Base-by-base conservation (phyloP, 2,329 filamentous ascomycete species). In the Colletotrichum lini region DNA sequence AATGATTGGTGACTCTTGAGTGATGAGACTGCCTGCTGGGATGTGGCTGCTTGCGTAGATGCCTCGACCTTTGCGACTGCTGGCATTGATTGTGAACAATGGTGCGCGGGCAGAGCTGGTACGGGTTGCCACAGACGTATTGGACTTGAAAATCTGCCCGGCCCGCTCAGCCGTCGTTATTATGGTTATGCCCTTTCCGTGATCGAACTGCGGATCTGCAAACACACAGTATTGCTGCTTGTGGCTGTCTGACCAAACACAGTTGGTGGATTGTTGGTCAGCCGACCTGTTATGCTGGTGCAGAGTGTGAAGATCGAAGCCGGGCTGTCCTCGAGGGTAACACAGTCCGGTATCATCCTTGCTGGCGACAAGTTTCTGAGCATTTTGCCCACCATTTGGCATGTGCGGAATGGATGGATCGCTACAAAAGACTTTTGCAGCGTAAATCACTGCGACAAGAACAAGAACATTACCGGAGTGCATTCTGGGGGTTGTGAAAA, bases 141-240 rank as follows among this genome's bases (percentile, higher is more conserved):
- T 49, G 3, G 49, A 40, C 26, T 67, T 47, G 40, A 54, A n/a
- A 23, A 54, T 54, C 26, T 47, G 40, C n/a, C 15, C n/a, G 4
- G 56, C 49, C 15, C 57, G 57, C 40, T 61, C 65, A 2, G 47
- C 47, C 18, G 65, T 67, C 15, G 65, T 67, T 4, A 67, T 61
- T 4, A 61, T n/a, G 15, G 40, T 23, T 16, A 67, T 61, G 3
- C 65, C 65, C n/a, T 61, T 67, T 40, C 49, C 65, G 18, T 47
- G 4, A 30, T 61, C 21, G 40, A 61, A 67, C 1, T 49, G 40
- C 1, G 57, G 65, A 30, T 56, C 49, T n/a, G 47, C 13, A n/a
- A 67, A 61, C 23, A 54, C n/a, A 26, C 65, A 67, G 9, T 67
- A 61, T 13, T 47, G 15, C 6, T 54, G 18, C 7, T 45, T 13